Conservation (phyloP, 331 rosid species). For the Quercus lobata region DNA sequence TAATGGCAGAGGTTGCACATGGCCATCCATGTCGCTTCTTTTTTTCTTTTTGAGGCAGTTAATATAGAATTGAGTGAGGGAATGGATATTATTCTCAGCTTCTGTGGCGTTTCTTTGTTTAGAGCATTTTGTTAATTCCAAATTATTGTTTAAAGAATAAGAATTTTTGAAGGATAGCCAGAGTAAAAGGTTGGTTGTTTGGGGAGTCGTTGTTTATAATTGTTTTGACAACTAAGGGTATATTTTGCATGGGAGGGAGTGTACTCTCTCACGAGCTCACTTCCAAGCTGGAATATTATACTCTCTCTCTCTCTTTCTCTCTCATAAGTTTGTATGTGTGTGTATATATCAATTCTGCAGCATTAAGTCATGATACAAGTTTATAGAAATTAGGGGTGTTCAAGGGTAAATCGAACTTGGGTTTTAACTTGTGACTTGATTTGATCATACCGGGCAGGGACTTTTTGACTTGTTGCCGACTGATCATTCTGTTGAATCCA, state of each 20-base stretch:
- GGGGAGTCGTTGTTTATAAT: conserved; percentile 29
- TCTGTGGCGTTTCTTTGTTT: conserved; percentile 17
- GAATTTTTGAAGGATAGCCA: conserved; percentile 47
- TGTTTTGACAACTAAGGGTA: conserved; percentile 50
- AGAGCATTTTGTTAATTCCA: conserved; percentile 22
- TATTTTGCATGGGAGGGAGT: conserved; percentile 44
- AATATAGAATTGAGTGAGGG: conserved; percentile 22
- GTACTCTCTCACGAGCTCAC: conserved; percentile 25
- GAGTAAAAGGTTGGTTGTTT: conserved; percentile 33
- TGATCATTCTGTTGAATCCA: too few species aligned
- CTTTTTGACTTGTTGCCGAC: too few species aligned
- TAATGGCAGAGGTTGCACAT: conserved; percentile 64
- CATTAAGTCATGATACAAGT: background rate
- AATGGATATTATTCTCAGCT: conserved; percentile 24
- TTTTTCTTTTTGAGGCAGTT: conserved; percentile 9
- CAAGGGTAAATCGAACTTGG: too few species aligned
- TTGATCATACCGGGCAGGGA: too few species aligned
- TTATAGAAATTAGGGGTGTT: background rate
- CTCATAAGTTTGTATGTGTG: background rate
- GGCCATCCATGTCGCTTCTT: conserved; percentile 52
- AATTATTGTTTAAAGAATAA: conserved; percentile 39
- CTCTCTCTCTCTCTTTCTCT: background rate
- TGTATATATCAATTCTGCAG: background rate
- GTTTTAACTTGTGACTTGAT: too few species aligned
- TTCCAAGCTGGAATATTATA: background rate